Evolutionary conservation across 116 monocot species (phyloP), one percentile per base, ranked within the genome.

Genomic region (Phalaenopsis hybrid): DNA sequence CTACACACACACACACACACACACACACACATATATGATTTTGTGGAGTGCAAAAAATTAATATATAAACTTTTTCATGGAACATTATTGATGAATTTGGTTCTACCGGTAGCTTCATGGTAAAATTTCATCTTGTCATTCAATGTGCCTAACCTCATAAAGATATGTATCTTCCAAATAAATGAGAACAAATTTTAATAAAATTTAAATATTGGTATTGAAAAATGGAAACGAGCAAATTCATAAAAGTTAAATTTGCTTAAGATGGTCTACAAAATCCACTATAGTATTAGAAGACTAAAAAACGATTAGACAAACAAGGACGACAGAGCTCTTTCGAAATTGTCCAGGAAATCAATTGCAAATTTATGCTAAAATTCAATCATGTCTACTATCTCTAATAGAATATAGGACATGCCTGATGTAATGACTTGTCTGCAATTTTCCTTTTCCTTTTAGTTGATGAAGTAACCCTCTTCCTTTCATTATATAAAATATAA

Each of bases 401-500:
- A 33, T 33, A 73, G 37, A 33, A 46, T 8, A 41, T 41, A 75
- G 46, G 9, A 75, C 46, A 75, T 75, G 75, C 98, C 95, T 98
- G 98, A 68, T 98, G 95, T 81, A 98, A 81, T 63, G 93, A 92
- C 79, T 81, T 93, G 81, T 92, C 90, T 46, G 86, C 88, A 48
- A 75, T 78, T 87, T 86, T 92, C 80, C 93, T 84, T 90, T 87
- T 98, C 84, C 89, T 90, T 88, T 98, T 98, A 81, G 98, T 90
- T 82, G 98, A 98, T 75, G 98, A 98, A 79, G 98, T 98, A 28
- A 98, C 98, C 80, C 80, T 90, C 84, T 89, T 93, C 79, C 98
- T 98, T 87, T 94, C 90, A 82, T 98, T 98, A 78, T 93, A 95
- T 65, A 93, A 88, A 83, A 98, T 92, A 77, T 90, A 98, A 5